Evolutionary conservation across 768 basidiomycete genomes (phyloP).

Genomic region (Lactarius deliciosus): DNA sequence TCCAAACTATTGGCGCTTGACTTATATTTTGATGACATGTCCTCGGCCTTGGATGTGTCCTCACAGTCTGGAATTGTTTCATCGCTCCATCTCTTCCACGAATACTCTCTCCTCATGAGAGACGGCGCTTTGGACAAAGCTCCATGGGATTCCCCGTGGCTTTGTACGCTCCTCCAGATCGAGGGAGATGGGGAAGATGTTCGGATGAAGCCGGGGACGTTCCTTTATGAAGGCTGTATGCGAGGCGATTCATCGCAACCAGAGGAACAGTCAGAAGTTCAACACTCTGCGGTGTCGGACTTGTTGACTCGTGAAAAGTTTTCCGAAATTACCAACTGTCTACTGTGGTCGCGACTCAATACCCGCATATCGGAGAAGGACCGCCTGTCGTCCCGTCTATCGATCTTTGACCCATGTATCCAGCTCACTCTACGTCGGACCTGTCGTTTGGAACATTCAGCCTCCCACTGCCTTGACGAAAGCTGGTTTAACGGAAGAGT

Average conservation of each 20-base stretch:
- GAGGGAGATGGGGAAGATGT: slow-evolving; percentile 15
- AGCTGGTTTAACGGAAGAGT: slow-evolving; percentile 45
- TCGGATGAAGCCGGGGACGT: slow-evolving; percentile 4
- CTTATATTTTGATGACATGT: slow-evolving; percentile 16
- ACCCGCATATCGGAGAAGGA: slow-evolving; percentile 4
- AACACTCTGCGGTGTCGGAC: background rate
- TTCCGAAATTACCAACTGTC: background rate
- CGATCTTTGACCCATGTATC: slow-evolving; percentile 19
- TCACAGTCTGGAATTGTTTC: slow-evolving; percentile 12
- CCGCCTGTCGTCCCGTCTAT: background rate
- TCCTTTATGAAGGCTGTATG: background rate
- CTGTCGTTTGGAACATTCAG: slow-evolving; percentile 41
- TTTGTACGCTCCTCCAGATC: slow-evolving; percentile 15
- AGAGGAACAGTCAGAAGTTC: background rate
- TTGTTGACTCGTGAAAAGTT: slow-evolving; percentile 5
- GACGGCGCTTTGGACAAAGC: slow-evolving; percentile 10
- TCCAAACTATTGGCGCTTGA: slow-evolving; percentile 13
- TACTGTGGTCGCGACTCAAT: slow-evolving; percentile 7
- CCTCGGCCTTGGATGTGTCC: slow-evolving; percentile 19
- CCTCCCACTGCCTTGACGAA: slow-evolving; percentile 35
- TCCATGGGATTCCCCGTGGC: slow-evolving; percentile 14
- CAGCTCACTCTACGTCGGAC: slow-evolving; percentile 37
- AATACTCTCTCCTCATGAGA: slow-evolving; percentile 20
- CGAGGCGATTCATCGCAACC: background rate
- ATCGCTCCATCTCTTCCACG: slow-evolving; percentile 8